Percentiles rank a stretch among this genome's conserved stretches.
These are phyloP conservation scores for Diplosphaera chodatii DNA, from an alignment of 139 green algal species.

Conservation along the genomic window DNA sequence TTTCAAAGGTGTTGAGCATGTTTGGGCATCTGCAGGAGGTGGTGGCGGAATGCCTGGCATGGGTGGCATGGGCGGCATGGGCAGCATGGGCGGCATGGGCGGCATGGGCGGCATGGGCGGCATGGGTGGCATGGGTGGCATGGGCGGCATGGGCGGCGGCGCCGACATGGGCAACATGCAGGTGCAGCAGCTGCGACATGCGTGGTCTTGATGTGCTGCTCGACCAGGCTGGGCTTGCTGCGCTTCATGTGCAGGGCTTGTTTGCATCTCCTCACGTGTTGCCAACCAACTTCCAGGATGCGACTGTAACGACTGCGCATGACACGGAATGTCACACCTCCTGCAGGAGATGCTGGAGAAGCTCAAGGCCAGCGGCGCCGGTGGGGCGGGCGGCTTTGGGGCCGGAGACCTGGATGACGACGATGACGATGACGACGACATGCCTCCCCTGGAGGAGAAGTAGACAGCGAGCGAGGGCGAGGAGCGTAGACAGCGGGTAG, in stretches of 20 bases:
- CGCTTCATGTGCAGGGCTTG: no score
- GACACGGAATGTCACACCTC: no score
- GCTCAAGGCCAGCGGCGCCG: neutral
- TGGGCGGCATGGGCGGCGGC: no score
- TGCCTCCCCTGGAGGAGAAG: neutral
- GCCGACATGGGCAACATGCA: neutral
- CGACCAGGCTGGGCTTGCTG: no score
- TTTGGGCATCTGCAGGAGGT: neutral
- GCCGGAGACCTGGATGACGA: neutral
- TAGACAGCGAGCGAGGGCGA: neutral
- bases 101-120: slow-evolving; percentile 1
- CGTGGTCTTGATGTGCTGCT: no score
- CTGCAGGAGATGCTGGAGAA: neutral
- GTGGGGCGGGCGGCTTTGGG: no score
- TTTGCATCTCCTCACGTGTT: no score
- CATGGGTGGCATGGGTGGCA: no score
- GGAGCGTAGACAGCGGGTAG: no score
- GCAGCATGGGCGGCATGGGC: slow-evolving; percentile 29
- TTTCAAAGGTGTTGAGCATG: no score
- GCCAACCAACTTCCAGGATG: no score
- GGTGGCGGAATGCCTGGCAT: neutral
- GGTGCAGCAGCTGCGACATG: neutral
- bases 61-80: neutral
- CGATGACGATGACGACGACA: neutral
- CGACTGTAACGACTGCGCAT: no score